Evolutionary conservation across 192 early-diverging fungal genomes (phyloP), one percentile per base, ranked within the genome.

Genomic region (Diversispora epigaea): DNA sequence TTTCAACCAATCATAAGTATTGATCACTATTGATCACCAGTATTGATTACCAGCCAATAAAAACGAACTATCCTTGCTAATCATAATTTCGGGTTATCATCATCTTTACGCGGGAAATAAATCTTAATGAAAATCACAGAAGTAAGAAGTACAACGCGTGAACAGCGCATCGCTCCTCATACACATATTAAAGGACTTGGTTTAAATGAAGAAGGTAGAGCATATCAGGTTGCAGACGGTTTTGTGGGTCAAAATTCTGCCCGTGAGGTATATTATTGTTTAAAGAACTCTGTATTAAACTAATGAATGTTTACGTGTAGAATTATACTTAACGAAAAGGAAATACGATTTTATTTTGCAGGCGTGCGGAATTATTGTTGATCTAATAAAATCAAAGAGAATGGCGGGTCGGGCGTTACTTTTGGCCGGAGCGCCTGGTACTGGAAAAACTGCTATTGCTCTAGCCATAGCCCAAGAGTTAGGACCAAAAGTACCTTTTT

Each of bases 181-280:
- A 96, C 96, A 3, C 98, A 99, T 80, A 99, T 99, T 77, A 95
- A 96, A 78, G 96, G 60, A 12, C 50, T 58, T 64, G 50, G 40
- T 15, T n/a, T 25, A 52, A 22, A 21, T 63, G 69, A 52, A 22
- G 61, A 71, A 52, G 61, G 69, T 10, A 71, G 47, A 21, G 56
- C 66, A 32, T 61, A 63, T 44, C 40, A 40, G 22, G 14, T 14
- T 10, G 76, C 68, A 6, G 68, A 54, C 60, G 68, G 98, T 8
- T 98, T 99, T 86, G 98, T 99, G 56, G 98, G 96, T 15, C 98
- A 99, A 79, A 95, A 96, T 77, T 89, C 90, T 41, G 98, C 98
- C 0, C 88, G 98, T 70, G 98, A 99, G 87, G 93, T 93, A 79
- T 68, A 61, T 22, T 11, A 11, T 22, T 17, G 0, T 25, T 19